These are phyloP conservation scores for Trichoderma cornu-damae DNA, from an alignment of 2,329 filamentous ascomycete species.

Conservation along the genomic window DNA sequence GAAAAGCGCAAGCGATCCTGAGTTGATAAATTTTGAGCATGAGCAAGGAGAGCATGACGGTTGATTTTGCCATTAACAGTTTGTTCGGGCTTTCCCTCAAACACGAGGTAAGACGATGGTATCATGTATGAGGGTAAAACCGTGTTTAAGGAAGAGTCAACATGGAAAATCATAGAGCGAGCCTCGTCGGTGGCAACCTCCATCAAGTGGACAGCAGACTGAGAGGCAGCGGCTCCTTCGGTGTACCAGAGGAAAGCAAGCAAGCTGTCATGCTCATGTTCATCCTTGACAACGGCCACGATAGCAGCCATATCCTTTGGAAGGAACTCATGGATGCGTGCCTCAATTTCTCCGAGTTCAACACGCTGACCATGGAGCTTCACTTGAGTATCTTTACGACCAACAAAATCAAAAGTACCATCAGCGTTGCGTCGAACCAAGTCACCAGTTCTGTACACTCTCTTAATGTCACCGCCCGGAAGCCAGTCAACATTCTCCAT, in stretches of 20 bases:
- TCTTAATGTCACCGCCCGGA: not conserved
- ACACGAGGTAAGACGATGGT: conserved; percentile 18
- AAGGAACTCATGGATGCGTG: conserved; percentile 12
- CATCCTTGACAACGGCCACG: conserved; percentile 16
- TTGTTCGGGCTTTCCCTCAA: conserved; percentile 17
- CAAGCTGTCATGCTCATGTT: conserved; percentile 5
- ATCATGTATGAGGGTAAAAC: conserved; percentile 20
- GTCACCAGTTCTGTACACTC: conserved; percentile 16
- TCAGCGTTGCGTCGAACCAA: conserved; percentile 17
- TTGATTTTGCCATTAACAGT: conserved; percentile 19
- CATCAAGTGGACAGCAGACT: not conserved
- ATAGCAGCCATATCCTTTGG: conserved; percentile 13
- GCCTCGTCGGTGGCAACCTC: conserved; percentile 9
- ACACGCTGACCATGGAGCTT: conserved; percentile 19
- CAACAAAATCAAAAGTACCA: conserved; percentile 17
- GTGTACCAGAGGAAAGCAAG: conserved; percentile 20
- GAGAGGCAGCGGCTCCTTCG: not conserved
- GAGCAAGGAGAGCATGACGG: not conserved
- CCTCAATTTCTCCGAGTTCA: conserved; percentile 18
- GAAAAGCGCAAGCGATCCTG: conserved; percentile 8
- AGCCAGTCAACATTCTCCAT: conserved; percentile 18
- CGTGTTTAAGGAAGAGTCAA: conserved; percentile 14
- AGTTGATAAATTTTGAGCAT: conserved; percentile 3
- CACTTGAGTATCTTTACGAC: conserved; percentile 17
- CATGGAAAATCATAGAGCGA: conserved; percentile 2